A percentile compares a stretch with the other conserved stretches of the same genome.
Conservation (phyloP, 768 basidiomycete species). For the Termitomyces sp. region DNA sequence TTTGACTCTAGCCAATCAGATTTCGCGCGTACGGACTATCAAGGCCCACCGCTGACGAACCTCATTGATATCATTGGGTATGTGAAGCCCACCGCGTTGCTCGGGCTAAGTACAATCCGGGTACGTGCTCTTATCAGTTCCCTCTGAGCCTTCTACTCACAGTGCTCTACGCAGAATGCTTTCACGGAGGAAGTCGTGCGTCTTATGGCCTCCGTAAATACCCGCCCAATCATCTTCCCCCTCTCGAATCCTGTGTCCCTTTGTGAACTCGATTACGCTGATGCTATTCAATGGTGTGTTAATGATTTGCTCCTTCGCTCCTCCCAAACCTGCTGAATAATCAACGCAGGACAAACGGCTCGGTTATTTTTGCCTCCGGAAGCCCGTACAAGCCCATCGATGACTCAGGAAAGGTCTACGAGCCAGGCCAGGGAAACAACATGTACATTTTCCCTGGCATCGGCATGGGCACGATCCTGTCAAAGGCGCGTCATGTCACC, state of each 20-base stretch:
- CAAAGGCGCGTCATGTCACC: constrained; percentile 58
- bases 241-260: constrained; percentile 71
- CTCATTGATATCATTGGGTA: constrained; percentile 66
- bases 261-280: constrained; percentile 57
- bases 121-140: constrained; percentile 24
- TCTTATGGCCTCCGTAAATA: constrained; percentile 62
- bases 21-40: constrained; percentile 71
- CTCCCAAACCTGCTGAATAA: not conserved
- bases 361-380: constrained; percentile 71
- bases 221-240: constrained; percentile 78
- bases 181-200: constrained; percentile 65
- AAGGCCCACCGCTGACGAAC: constrained; percentile 58
- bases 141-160: constrained; percentile 10
- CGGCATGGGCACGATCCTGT: constrained; percentile 61
- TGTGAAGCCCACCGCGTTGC: constrained; percentile 74
- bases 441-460: constrained; percentile 70
- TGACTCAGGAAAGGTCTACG: constrained; percentile 45
- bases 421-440: constrained; percentile 81
- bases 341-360: constrained; percentile 55
- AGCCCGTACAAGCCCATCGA: constrained; percentile 61
- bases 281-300: constrained; percentile 57
- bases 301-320: not conserved
- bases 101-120: constrained; percentile 66
- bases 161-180: constrained; percentile 41
- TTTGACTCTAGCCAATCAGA: constrained; percentile 49